A percentile compares a stretch with the other conserved stretches of the same genome.
These are phyloP conservation scores for Craterostigma plantagineum DNA, from an alignment of 257 asterid genomes.

Conservation along the genomic window DNA sequence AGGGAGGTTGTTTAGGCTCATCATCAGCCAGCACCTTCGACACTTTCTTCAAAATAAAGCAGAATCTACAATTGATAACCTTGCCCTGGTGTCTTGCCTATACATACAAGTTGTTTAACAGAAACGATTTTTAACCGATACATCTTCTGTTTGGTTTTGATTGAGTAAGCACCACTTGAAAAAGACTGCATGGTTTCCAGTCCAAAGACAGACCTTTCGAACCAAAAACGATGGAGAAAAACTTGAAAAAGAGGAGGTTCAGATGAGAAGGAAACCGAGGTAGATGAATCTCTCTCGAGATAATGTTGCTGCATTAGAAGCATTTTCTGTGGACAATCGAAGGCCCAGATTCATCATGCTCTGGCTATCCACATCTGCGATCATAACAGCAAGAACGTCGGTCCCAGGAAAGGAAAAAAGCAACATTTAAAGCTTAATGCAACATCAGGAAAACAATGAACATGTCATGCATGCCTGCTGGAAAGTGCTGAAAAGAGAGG, in stretches of 20 bases:
- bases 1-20: no score
- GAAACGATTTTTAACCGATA: no score
- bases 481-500: constrained; percentile 47
- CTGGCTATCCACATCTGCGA: constrained; percentile 25
- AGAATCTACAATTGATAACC: no score
- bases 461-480: constrained; percentile 22
- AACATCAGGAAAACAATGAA: not conserved
- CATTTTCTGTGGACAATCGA: constrained; percentile 23
- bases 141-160: no score
- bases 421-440: no score
- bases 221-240: not conserved
- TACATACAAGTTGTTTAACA: no score
- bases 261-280: no score
- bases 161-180: not conserved
- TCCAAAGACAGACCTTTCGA: no score
- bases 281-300: constrained; percentile 3
- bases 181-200: not conserved
- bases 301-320: constrained; percentile 9
- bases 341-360: constrained; percentile 20
- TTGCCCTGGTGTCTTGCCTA: no score
- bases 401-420: no score
- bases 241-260: constrained; percentile 1
- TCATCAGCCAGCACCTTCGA: no score
- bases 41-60: no score
- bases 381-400: not conserved